These are phyloP conservation scores for Yamadazyma taylorii DNA, from an alignment of 1,139 yeast genomes.

Conservation along the genomic window DNA sequence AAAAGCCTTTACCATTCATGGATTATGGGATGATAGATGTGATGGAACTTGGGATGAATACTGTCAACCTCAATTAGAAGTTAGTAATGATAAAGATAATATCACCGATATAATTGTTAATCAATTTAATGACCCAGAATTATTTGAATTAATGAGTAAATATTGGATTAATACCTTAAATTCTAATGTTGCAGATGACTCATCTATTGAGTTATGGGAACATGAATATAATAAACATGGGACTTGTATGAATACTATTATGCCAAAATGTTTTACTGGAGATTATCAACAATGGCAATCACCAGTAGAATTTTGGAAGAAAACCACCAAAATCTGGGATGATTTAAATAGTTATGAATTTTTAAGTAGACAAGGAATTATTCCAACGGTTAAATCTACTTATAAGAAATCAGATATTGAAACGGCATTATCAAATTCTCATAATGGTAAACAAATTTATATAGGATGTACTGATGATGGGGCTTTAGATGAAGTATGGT, in stretches of 20 bases:
- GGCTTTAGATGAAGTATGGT: constrained; percentile 40
- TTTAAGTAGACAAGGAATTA: constrained; percentile 34
- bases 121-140: constrained; percentile 27
- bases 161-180: constrained; percentile 39
- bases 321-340: constrained; percentile 36
- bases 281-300: constrained; percentile 31
- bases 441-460: constrained; percentile 32
- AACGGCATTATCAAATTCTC: constrained; percentile 30
- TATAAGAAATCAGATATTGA: constrained; percentile 32
- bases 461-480: constrained; percentile 34
- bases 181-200: constrained; percentile 32
- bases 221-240: constrained; percentile 48
- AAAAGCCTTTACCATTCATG: constrained; percentile 39
- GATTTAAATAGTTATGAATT: constrained; percentile 35
- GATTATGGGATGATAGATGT: constrained; percentile 43
- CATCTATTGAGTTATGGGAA: constrained; percentile 34
- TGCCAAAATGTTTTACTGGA: constrained; percentile 36
- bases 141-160: constrained; percentile 31
- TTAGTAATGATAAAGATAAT: constrained; percentile 27
- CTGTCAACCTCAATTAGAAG: constrained; percentile 33
- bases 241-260: constrained; percentile 44
- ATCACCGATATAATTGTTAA: constrained; percentile 30
- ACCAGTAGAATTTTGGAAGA: constrained; percentile 34
- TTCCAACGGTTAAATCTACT: constrained; percentile 29
- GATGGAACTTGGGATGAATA: constrained; percentile 34